Evolutionary conservation across 495 filamentous ascomycete genomes (phyloP), one percentile per base, ranked within the genome.

Genomic region (Xylaria scruposa): DNA sequence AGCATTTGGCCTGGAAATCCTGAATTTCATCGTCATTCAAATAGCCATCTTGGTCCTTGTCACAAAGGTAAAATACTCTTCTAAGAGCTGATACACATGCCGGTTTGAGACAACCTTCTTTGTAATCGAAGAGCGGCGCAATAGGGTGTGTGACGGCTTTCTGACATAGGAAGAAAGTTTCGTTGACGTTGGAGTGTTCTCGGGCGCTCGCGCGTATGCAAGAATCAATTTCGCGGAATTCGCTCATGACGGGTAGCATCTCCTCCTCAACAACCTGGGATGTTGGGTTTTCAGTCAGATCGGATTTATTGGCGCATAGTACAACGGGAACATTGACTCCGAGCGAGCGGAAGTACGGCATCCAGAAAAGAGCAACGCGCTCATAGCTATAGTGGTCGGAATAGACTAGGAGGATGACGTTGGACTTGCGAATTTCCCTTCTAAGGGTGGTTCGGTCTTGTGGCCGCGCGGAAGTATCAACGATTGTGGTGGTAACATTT

Each of bases 321-420:
- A 98, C 93, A 4, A 99, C 96, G 0, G 96, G 94, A n/a, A 99
- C 94, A 79, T 99, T 99, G 73, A 99, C 96, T 10, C 97, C 97
- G 56, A 99, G 88, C 10, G 94, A 97, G 58, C 96, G 92, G 81
- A 99, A 98, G 81, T 97, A 93, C 33, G 96, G 96, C 84, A 97
- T 91, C 96, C 96, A 99, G 80, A 98, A 99, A 21, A 99, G 83
- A 19, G 96, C 96, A 21, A 99, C 95, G 31, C 96, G 89, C 75
- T 98, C 97, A 87, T 98, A 98, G 86, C 95, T 97, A 81, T 98
- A 99, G 78, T 98, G 94, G 78, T 98, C 97, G 64, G 94, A 94
- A 79, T 98, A 99, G 42, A 98, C 95, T 17, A 99, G 88, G n/a
- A 98, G 85, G 67, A 99, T 98, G 62, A 97, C 95, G 78, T 97